phyloP scores from a whole-genome alignment of 805 yeast species.

The Candida nitratophila region DNA sequence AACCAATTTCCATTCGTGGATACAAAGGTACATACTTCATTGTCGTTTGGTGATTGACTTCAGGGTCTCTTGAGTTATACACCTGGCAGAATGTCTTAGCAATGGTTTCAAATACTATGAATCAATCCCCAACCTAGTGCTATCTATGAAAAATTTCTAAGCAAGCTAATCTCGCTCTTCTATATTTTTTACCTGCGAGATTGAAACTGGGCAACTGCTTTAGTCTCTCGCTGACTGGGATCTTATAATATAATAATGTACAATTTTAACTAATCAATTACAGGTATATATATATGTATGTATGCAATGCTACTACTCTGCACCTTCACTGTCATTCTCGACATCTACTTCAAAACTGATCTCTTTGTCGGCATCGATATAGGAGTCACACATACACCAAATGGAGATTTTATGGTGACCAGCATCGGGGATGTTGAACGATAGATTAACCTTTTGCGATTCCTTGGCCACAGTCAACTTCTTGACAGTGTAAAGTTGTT shows the following conservation, averaged over 20 bases:
- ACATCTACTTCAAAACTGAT: slow-evolving; percentile 46
- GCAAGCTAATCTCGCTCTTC: no score
- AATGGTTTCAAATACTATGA: no score
- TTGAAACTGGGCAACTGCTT: no score
- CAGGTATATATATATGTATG: no score
- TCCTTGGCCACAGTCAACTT: slow-evolving; percentile 50
- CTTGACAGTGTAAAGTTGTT: slow-evolving; percentile 66
- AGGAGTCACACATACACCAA: slow-evolving; percentile 90
- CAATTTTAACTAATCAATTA: neutral
- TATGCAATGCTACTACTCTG: no score
- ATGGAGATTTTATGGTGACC: slow-evolving; percentile 60
- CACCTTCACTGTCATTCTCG: slow-evolving; percentile 19
- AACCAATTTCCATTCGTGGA: no score
- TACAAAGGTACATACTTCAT: slow-evolving; percentile 1
- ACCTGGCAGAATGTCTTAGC: neutral
- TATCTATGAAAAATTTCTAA: neutral
- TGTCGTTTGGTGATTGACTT: neutral
- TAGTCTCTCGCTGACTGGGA: no score
- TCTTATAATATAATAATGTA: neutral
- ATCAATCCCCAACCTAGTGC: neutral
- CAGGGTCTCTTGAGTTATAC: no score
- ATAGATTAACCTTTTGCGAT: slow-evolving; percentile 43
- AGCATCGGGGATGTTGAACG: slow-evolving; percentile 47
- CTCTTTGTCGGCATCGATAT: slow-evolving; percentile 90
- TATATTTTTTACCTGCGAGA: no score